A percentile compares a stretch with the other conserved stretches of the same genome.
Evolutionary conservation across 163 green algal genomes (phyloP).

Genomic region (Coccomyxa subellipsoidea): DNA sequence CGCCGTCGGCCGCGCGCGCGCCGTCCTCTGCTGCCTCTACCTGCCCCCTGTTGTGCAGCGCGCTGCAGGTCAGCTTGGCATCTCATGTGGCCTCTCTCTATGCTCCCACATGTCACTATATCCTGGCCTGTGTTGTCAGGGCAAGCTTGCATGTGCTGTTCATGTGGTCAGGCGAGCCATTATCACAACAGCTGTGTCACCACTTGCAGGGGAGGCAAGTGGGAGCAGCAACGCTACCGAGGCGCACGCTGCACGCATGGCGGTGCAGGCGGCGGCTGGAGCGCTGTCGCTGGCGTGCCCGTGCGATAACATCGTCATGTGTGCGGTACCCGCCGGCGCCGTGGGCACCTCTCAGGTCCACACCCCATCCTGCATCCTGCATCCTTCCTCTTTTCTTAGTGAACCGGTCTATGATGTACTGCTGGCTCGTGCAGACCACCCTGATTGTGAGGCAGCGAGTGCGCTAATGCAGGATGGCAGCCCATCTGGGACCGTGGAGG

Average conservation of each 20-base stretch:
- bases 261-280: slow-evolving; percentile 53
- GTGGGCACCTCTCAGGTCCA: neutral
- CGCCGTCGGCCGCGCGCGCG: slow-evolving; percentile 36
- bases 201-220: too few relatives aligned
- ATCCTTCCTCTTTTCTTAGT: too few relatives aligned
- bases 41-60: slow-evolving; percentile 45
- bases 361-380: too few relatives aligned
- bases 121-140: too few relatives aligned
- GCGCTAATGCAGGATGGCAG: slow-evolving; percentile 22
- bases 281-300: slow-evolving; percentile 43
- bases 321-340: slow-evolving; percentile 6
- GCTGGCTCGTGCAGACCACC: too few relatives aligned
- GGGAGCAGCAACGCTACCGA: slow-evolving; percentile 7
- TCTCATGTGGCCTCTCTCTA: neutral
- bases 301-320: slow-evolving; percentile 78
- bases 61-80: slow-evolving; percentile 18
- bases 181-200: too few relatives aligned
- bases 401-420: too few relatives aligned
- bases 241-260: slow-evolving; percentile 40
- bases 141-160: too few relatives aligned
- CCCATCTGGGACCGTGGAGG: slow-evolving; percentile 25
- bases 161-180: too few relatives aligned
- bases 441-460: too few relatives aligned
- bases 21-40: slow-evolving; percentile 72
- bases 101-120: too few relatives aligned